Base-by-base conservation (phyloP, 73 alveolate genomes). In the Durusdinium trenchii region DNA sequence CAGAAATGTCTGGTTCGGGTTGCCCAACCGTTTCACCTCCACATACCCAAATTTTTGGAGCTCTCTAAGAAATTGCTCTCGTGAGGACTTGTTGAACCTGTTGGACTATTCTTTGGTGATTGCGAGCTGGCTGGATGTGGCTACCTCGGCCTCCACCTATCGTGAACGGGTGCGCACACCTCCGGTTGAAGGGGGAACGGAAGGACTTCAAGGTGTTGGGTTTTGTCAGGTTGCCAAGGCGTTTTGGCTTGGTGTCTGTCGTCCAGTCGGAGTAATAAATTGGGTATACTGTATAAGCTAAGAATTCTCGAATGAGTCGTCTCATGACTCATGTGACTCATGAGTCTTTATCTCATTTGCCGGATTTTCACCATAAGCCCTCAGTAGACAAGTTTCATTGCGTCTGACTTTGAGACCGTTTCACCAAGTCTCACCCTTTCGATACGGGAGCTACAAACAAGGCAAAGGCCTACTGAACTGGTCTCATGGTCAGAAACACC, bases 31-130 rank as follows among this genome's bases (percentile, higher is more conserved):
- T n/a, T 60, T 60, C n/a, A 60, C 30, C 73, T 60, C 73, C 73
- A 60, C 18, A 23, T 60, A 0, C 30, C 30, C 73, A 60, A 60
- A 60, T 60, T 32, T 60, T 60, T 60, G 73, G 30, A 23, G 73
- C 30, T 60, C 30, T 0, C 45, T n/a, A 23, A 26, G 62, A 40
- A 54, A 35, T 18, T 10, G 26, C 36, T 76, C 54, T 76, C 40
- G 28, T 52, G 43, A 86, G 96, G 96, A 89, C 42, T 52, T 64
- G 42, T 64, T 89, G 42, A 89, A 89, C 76, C 40, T 89, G 32
- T n/a, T 89, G 96, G 96, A 89, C 96, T 89, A 89, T 69, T 89
- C 96, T 43, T 23, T 89, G 96, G 96, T 89, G 48, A 69, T 89
- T 32, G 83, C 61, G 14, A 62, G 86, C 50, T 89, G 96, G 96